Conservation (phyloP, 208 protist species). For the Leishmania tarentolae region DNA sequence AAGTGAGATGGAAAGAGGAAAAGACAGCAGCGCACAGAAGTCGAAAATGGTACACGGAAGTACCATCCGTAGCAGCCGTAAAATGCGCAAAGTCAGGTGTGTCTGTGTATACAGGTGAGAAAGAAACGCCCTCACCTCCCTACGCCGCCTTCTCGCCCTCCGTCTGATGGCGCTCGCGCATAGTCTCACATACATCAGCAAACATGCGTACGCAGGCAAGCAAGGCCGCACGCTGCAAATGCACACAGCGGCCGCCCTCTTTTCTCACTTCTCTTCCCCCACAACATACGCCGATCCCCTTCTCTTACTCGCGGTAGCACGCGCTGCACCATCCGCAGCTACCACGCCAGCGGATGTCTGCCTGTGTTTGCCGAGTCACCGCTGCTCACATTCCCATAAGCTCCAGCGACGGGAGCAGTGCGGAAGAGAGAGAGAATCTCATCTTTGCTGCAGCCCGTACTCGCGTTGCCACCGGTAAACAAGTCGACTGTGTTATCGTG, state of each 20-base stretch:
- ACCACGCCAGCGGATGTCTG: conserved; percentile 45
- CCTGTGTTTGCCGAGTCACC: background rate
- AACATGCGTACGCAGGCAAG: background rate
- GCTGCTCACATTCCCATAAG: background rate
- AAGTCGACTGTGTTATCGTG: conserved; percentile 32
- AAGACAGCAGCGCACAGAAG: background rate
- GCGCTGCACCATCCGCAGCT: conserved; percentile 41
- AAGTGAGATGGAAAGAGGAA: background rate
- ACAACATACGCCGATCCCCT: background rate
- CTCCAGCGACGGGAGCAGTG: conserved; percentile 20
- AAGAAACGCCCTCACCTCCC: background rate
- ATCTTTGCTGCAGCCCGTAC: conserved; percentile 12
- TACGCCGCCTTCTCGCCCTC: background rate
- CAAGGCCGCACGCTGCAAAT: background rate
- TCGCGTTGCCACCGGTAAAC: conserved; percentile 12
- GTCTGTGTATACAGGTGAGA: background rate
- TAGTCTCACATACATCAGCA: background rate
- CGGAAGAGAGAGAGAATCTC: conserved; percentile 78
- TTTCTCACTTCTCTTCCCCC: background rate
- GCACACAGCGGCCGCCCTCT: background rate
- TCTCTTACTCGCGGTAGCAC: conserved; percentile 31
- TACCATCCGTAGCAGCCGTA: background rate
- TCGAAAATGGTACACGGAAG: background rate
- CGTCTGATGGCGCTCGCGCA: background rate
- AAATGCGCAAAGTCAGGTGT: background rate